phyloP scores from a whole-genome alignment of 2,329 filamentous ascomycete species.

The Penicillium sp. region DNA sequence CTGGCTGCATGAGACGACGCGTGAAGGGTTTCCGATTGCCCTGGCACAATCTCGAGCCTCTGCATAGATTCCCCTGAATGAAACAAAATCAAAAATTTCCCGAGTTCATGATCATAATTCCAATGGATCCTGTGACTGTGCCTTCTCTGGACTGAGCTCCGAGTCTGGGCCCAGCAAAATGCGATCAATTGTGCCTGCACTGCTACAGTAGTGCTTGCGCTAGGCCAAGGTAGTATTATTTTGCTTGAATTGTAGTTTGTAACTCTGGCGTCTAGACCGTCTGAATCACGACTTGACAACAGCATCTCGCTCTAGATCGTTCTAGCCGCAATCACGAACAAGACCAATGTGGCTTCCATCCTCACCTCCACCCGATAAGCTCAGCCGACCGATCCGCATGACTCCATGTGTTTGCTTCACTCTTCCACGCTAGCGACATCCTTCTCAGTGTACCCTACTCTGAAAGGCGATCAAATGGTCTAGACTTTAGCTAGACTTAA shows the following conservation, averaged over 20 bases:
- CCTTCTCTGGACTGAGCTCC: neutral
- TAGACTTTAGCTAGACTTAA: neutral
- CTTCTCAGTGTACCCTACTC: neutral
- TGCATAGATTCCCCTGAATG: slow-evolving; percentile 50
- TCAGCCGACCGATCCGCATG: neutral
- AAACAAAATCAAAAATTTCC: slow-evolving; percentile 43
- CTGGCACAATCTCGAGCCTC: slow-evolving; percentile 41
- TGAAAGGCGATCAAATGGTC: neutral
- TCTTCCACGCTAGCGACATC: neutral
- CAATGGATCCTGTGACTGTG: neutral
- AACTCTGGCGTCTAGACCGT: too few species aligned
- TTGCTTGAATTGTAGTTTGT: too few species aligned
- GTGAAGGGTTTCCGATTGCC: slow-evolving; percentile 41
- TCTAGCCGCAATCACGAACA: neutral
- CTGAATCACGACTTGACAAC: too few species aligned
- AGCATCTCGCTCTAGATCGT: neutral
- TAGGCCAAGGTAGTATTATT: too few species aligned
- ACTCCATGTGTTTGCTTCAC: neutral
- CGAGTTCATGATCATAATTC: slow-evolving; percentile 24
- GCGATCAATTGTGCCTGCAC: neutral
- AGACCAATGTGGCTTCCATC: neutral
- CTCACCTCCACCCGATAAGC: neutral
- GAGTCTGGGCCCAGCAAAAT: neutral
- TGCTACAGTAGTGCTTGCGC: neutral
- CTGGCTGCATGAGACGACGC: slow-evolving; percentile 43